phyloP scores from a whole-genome alignment of 1,284 basidiomycete species.

The Ganoderma meredithae region DNA sequence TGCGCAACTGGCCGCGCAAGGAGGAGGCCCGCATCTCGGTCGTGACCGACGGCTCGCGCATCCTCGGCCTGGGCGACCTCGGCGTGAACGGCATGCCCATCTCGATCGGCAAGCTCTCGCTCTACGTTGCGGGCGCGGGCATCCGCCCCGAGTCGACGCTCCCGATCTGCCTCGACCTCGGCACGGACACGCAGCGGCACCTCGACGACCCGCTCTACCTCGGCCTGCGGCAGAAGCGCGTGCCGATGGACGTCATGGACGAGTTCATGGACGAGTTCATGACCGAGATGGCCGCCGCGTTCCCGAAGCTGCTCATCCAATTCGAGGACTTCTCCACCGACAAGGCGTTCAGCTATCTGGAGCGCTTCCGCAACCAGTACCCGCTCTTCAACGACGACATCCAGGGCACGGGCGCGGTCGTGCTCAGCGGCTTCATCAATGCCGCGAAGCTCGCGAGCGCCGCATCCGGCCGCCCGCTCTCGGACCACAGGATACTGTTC shows the following conservation, averaged over 20 bases:
- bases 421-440: conserved; percentile 90
- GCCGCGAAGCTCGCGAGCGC: conserved; percentile 83
- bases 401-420: conserved; percentile 87
- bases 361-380: conserved; percentile 76
- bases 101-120: conserved; percentile 90
- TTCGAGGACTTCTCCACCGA: conserved; percentile 95
- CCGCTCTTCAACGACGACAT: conserved; percentile 90
- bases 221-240: conserved; percentile 79
- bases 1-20: conserved; percentile 80
- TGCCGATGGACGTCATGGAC: conserved; percentile 69
- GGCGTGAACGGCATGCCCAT: conserved; percentile 93
- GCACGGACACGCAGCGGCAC: conserved; percentile 86
- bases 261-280: conserved; percentile 96
- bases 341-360: conserved; percentile 86
- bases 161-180: conserved; percentile 88
- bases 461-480: conserved; percentile 73
- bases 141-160: conserved; percentile 87
- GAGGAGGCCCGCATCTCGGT: conserved; percentile 84
- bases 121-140: conserved; percentile 90
- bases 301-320: conserved; percentile 89
- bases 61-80: conserved; percentile 93
- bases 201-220: conserved; percentile 92
- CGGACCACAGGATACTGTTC: conserved; percentile 89
- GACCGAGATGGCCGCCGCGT: conserved; percentile 75
- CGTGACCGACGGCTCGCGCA: conserved; percentile 91